Base-by-base conservation (phyloP, 257 asterid genomes). In the Solanum commersonii region DNA sequence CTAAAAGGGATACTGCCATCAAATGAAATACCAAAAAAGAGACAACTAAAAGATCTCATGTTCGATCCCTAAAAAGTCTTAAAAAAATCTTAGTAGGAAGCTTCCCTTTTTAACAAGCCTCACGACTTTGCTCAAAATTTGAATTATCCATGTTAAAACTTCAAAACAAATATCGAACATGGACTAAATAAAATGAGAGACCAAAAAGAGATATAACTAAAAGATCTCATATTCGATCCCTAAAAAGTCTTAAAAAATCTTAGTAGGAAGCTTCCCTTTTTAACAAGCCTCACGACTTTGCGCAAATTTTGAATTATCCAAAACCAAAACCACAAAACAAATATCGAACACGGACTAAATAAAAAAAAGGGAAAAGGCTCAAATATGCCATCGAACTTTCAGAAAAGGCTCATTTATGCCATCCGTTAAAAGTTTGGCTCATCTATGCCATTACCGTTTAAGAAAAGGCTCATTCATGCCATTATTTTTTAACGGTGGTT, bases 321-420 rank as follows among this genome's bases (percentile, higher is more conserved):
- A n/a, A n/a, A n/a, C n/a, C n/a, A n/a, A n/a, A 27, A 67, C 35
- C 22, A 12, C 35, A 67, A 71, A 71, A 16, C 6, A 71, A 9
- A 18, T 34, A 33, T 2, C 2, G 27, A 72, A 18, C 1, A 34
- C 9, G 0, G 0, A 10, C 23, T 7, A n/a, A n/a, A n/a, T n/a
- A n/a, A n/a, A n/a, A n/a, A n/a, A n/a, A n/a, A n/a, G n/a, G n/a
- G n/a, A n/a, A n/a, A n/a, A n/a, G n/a, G n/a, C n/a, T n/a, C n/a
- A n/a, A n/a, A n/a, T n/a, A n/a, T n/a, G n/a, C n/a, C n/a, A n/a
- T n/a, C n/a, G n/a, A n/a, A n/a, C n/a, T n/a, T n/a, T n/a, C n/a
- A n/a, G n/a, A n/a, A n/a, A n/a, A n/a, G n/a, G n/a, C n/a, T n/a
- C n/a, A n/a, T n/a, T n/a, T n/a, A n/a, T n/a, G n/a, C n/a, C n/a